Evolutionary conservation across 1,284 basidiomycete species (phyloP), one percentile per base, ranked within the genome.

Genomic region (Coniferiporia weirii): DNA sequence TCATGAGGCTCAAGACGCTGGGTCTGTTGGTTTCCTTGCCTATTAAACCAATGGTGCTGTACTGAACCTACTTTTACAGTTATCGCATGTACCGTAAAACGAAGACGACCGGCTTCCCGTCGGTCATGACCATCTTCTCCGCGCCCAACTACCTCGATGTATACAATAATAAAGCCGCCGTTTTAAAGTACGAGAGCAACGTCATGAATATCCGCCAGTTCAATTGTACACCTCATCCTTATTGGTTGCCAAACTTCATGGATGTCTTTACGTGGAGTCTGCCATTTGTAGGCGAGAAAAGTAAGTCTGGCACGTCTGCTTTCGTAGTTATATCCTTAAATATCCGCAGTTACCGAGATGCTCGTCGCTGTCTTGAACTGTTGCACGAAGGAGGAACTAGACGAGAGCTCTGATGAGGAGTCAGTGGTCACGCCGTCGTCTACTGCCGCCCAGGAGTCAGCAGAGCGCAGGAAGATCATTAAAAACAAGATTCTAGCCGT

Each of bases 401-500:
- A 95, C 66, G 93, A 95, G 71, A 84, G 83, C 64, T 85, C 85
- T 43, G 91, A 93, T 62, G 86, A 80, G 2, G 83, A 85, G 56
- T 71, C 75, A 38, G 66, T 64, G 15, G 53, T 76, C 8, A 67
- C 70, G n/a, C 75, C 72, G 45, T 71, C 76, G 34, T 64, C 73
- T 34, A 61, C 67, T 8, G 65, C 71, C 8, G 69, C 70, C 47
- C 68, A 70, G 15, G 82, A 87, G 36, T 56, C 61, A 0, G 72
- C 76, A 22, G 93, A 95, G 72, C 85, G 92, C 63, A 79, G 92
- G 66, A 86, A 88, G 68, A 79, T 89, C 64, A 93, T 95, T 80
- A 97, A 93, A 79, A 98, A 93, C 80, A 99, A 99, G 83, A 99
- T 99, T 66, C 82, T 98, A 71, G 97, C 95, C 54, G 95, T 99